Evolutionary conservation across 139 green algal species (phyloP).

Genomic region (Chlorella sp.): DNA sequence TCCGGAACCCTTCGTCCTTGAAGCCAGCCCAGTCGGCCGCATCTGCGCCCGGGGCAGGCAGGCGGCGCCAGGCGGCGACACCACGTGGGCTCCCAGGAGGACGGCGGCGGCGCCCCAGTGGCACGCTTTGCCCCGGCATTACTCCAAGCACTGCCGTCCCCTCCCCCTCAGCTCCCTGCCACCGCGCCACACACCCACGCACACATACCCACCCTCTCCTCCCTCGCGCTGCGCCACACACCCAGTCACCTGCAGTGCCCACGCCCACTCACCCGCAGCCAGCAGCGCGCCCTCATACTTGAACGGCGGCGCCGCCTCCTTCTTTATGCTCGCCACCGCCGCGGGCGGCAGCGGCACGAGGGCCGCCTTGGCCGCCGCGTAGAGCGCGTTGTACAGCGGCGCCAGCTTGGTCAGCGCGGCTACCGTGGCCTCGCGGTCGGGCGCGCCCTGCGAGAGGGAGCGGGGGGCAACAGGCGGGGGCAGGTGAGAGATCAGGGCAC

Average conservation of each 20-base stretch:
- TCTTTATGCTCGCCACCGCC: constrained; percentile 28
- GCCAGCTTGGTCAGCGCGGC: constrained; percentile 27
- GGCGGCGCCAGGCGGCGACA: too few relatives aligned
- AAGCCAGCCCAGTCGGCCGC: constrained; percentile 24
- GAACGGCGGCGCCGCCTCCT: constrained; percentile 20
- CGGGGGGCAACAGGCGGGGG: background rate
- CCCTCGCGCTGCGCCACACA: too few relatives aligned
- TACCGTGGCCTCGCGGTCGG: constrained; percentile 28
- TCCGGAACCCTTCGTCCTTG: constrained; percentile 34
- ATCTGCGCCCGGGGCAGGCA: background rate
- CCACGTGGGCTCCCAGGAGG: too few relatives aligned
- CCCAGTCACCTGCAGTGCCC: too few relatives aligned
- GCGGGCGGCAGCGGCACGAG: constrained; percentile 30
- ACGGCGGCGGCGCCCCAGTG: too few relatives aligned
- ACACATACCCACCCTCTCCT: too few relatives aligned
- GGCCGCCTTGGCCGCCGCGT: constrained; percentile 29
- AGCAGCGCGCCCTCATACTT: constrained; percentile 20
- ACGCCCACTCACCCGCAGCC: too few relatives aligned
- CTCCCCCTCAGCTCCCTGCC: too few relatives aligned
- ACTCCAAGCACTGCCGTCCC: too few relatives aligned
- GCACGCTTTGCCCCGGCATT: too few relatives aligned
- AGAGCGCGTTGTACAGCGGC: constrained; percentile 41
- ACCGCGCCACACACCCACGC: too few relatives aligned
- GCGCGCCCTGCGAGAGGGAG: constrained; percentile 9
- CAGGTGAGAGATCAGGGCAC: background rate